Percentiles rank a stretch among this genome's conserved stretches.
These are phyloP conservation scores for Leucosporidium scottii DNA, from an alignment of 768 basidiomycete genomes.

Conservation along the genomic window DNA sequence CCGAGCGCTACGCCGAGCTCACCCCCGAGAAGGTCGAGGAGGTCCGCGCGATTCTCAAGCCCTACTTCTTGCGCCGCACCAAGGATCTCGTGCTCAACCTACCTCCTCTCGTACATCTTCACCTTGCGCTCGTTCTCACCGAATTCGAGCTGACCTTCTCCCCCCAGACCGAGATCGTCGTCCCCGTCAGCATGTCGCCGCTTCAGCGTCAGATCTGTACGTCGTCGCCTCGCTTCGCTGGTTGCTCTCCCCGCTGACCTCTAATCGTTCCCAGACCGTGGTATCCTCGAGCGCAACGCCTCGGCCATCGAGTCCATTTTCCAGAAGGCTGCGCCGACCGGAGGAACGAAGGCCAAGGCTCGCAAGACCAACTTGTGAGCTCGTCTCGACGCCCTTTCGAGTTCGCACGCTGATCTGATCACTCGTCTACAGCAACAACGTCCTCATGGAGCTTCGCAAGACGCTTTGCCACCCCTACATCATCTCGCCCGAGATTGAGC, in stretches of 20 bases:
- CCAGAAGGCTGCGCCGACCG: conserved; percentile 6
- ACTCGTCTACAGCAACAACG: conserved; percentile 57
- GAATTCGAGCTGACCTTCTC: no score
- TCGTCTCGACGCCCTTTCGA: background rate
- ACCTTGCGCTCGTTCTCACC: no score
- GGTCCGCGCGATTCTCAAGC: conserved; percentile 65
- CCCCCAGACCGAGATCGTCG: conserved; percentile 43
- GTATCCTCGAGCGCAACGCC: conserved; percentile 42
- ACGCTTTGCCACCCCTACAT: conserved; percentile 71
- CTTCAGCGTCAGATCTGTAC: conserved; percentile 42
- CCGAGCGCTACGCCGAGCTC: conserved; percentile 66
- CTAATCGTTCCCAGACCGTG: conserved; percentile 34
- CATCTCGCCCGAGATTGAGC: conserved; percentile 33
- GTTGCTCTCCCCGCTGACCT: background rate
- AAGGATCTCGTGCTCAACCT: conserved; percentile 49
- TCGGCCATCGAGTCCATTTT: conserved; percentile 25
- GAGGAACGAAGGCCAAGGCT: conserved; percentile 3
- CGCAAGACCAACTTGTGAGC: conserved; percentile 24
- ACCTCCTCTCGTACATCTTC: conserved; percentile 29
- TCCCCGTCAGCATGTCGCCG: conserved; percentile 43
- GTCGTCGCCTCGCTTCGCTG: background rate
- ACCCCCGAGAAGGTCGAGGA: conserved; percentile 72
- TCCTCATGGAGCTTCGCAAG: conserved; percentile 95
- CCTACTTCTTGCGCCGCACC: conserved; percentile 86
- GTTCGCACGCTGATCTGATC: background rate